phyloP scores from a whole-genome alignment of 306 rosid genomes.

The Rosa lucieae region DNA sequence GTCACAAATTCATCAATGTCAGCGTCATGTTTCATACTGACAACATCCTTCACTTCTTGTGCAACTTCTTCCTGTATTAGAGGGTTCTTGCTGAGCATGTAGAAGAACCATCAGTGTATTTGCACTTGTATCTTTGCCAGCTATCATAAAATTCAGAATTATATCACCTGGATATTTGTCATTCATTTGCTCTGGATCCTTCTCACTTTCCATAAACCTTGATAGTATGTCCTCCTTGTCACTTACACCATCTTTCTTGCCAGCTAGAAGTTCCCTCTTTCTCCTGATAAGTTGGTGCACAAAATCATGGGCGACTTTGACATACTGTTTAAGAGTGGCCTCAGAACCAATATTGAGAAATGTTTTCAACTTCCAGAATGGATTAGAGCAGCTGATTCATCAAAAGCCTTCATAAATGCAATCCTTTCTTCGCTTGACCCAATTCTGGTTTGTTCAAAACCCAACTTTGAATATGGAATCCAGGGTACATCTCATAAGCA shows the following conservation, averaged over 20 bases:
- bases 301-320: conserved; percentile 48
- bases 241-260: conserved; percentile 44
- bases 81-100: conserved; percentile 76
- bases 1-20: conserved; percentile 40
- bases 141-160: conserved; percentile 67
- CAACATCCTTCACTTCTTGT: conserved; percentile 58
- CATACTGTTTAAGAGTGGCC: conserved; percentile 53
- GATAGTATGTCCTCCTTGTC: conserved; percentile 76
- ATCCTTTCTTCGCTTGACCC: conserved; percentile 55
- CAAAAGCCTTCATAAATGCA: conserved; percentile 71
- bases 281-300: conserved; percentile 45
- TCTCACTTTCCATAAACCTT: conserved; percentile 70
- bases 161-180: conserved; percentile 64
- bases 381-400: conserved; percentile 77
- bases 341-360: conserved; percentile 65
- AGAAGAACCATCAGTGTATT: conserved; percentile 81
- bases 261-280: conserved; percentile 34
- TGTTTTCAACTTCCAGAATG: conserved; percentile 67
- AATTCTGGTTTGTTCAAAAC: conserved; percentile 70
- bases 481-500: conserved; percentile 67
- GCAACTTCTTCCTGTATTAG: conserved; percentile 58
- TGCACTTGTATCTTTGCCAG: conserved; percentile 79
- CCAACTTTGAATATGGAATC: conserved; percentile 87
- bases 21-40: conserved; percentile 32
- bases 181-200: conserved; percentile 49